These are phyloP conservation scores for Lepidium sativum DNA, from an alignment of 345 rosid species.

Conservation along the genomic window DNA sequence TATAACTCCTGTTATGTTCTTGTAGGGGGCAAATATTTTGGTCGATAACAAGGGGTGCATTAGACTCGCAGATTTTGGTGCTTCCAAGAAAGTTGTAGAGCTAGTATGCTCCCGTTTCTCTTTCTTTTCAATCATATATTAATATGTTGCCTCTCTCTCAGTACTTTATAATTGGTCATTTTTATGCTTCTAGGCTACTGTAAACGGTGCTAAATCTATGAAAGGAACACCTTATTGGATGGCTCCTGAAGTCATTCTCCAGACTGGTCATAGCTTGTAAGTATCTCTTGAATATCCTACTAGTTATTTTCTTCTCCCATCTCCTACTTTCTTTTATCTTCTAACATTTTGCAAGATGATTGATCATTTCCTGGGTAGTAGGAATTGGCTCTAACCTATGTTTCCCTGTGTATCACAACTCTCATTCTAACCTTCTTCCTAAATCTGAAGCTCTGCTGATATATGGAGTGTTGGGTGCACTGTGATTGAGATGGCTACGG, in stretches of 20 bases:
- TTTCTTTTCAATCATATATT: not conserved
- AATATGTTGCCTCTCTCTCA: constrained; percentile 1
- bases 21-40: constrained; percentile 83
- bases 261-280: constrained; percentile 93
- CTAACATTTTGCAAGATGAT: not conserved
- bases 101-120: constrained; percentile 20
- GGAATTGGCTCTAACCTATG: not conserved
- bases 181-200: constrained; percentile 52
- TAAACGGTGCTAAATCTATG: constrained; percentile 86
- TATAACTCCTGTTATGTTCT: constrained; percentile 3
- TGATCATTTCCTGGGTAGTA: not conserved
- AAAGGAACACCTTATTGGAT: constrained; percentile 93
- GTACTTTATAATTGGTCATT: not conserved
- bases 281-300: constrained; percentile 15
- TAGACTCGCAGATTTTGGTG: constrained; percentile 89
- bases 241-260: constrained; percentile 98
- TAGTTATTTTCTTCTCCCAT: not conserved
- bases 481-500: constrained; percentile 96
- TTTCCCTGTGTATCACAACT: not conserved
- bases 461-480: constrained; percentile 98
- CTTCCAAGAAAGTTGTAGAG: constrained; percentile 85
- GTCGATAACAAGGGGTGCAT: constrained; percentile 91
- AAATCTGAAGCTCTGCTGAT: constrained; percentile 71
- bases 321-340: not conserved
- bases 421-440: constrained; percentile 15